Evolutionary conservation across 2,329 filamentous ascomycete genomes (phyloP), one percentile per base, ranked within the genome.

Genomic region (Atkinsonella texensis): DNA sequence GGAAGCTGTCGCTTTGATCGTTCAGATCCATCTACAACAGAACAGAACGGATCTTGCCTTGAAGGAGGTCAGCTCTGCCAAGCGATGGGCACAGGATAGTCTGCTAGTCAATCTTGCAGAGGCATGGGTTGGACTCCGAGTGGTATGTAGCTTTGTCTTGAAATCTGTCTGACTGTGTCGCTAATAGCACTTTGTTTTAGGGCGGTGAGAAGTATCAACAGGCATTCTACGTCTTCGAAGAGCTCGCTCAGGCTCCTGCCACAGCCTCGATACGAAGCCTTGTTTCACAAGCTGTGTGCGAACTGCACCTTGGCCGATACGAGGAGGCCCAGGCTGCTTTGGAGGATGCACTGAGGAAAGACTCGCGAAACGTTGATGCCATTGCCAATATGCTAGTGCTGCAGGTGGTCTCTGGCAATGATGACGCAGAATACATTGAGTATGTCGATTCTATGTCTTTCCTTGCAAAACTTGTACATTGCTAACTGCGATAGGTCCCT

Each of bases 201-300:
- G 91, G 91, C 63, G 90, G 90, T 59, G 89, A 95, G 60, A 93
- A 89, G 67, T 97, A 97, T 70, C 93, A 97, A 64, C 87, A 93
- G 64, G 85, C 91, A 17, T 97, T 95, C 70, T 97, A 98, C 74
- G 91, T 97, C 55, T 97, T 89, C 63, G 91, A 97, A 70, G 93
- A 98, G 69, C 80, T 97, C 47, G 91, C 93, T 4, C 88, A 95
- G 64, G 84, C 87, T 31, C 85, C 89, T 2, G 83, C 87, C 33
- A 89, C 87, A 17, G 83, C 88, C 47, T 87, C 87, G 15, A 76
- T 84, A 49, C 76, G 83, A 58, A 85, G 81, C 17, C 79, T 96
- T 51, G 81, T 95, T 54, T 84, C 88, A 18, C 93, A 97, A 71
- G 91, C 90, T 28, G 82, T 97, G 28, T 85, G 88, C 23, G 91